These are phyloP conservation scores for Camellia oleifera DNA, from an alignment of 179 eudicot genomes.

Conservation along the genomic window DNA sequence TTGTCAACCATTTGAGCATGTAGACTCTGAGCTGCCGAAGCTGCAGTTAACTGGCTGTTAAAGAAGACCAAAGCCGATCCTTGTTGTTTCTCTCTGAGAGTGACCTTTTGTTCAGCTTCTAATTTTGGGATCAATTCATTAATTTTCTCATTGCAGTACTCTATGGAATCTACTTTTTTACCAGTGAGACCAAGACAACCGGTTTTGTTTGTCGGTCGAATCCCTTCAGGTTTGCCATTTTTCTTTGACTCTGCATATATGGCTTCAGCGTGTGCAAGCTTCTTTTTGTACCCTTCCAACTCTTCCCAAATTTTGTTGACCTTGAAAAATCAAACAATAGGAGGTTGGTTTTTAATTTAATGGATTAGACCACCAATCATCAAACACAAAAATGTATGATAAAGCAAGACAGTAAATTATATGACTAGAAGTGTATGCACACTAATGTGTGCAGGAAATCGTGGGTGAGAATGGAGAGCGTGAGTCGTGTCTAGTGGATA, in stretches of 20 bases:
- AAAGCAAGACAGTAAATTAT: too few relatives aligned
- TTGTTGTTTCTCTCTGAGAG: slow-evolving; percentile 65
- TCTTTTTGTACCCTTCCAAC: slow-evolving; percentile 64
- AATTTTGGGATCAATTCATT: slow-evolving; percentile 55
- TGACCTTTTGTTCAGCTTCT: slow-evolving; percentile 68
- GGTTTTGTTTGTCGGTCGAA: slow-evolving; percentile 49
- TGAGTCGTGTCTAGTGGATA: too few relatives aligned
- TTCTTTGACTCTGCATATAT: slow-evolving; percentile 59
- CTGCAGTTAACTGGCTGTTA: slow-evolving; percentile 59
- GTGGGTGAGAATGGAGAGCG: too few relatives aligned
- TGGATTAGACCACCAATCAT: not conserved
- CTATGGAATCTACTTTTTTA: slow-evolving; percentile 62
- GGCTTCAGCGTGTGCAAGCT: slow-evolving; percentile 68
- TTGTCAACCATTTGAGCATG: slow-evolving; percentile 61
- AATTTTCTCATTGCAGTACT: slow-evolving; percentile 64
- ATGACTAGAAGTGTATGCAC: too few relatives aligned
- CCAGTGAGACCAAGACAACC: slow-evolving; percentile 73
- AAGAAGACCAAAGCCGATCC: slow-evolving; percentile 69
- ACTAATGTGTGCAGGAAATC: too few relatives aligned
- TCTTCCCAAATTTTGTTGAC: slow-evolving; percentile 74
- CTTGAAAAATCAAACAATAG: slow-evolving; percentile 20
- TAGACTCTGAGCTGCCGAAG: slow-evolving; percentile 72
- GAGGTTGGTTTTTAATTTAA: not conserved
- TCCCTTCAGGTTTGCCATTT: slow-evolving; percentile 54
- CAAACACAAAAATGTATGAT: too few relatives aligned